Evolutionary conservation across 2,329 filamentous ascomycete genomes (phyloP), one percentile per base, ranked within the genome.

Genomic region (Sporothrix dimorphospora): DNA sequence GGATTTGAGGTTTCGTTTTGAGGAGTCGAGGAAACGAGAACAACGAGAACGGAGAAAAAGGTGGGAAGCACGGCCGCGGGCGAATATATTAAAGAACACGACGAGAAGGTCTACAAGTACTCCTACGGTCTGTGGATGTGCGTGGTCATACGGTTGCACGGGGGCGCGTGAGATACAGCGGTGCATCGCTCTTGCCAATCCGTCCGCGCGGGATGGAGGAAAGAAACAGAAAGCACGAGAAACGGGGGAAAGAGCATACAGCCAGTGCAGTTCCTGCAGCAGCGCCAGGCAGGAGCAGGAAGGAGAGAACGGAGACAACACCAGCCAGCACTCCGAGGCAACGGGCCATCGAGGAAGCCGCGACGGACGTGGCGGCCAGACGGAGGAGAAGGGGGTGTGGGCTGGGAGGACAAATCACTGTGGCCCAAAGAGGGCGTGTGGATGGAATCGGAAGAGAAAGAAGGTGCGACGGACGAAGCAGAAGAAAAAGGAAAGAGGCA

Each of bases 21-120:
- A 61, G 40, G 42, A 30, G 40, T 61, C 38, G 51, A 61, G 30
- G 30, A 61, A 24, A 34, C 27, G 27, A 47, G 21, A 14, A 59
- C 19, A 21, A 21, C 30, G 67, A 51, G n/a, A 53, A 63, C 21
- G 14, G 14, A 38, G 27, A 34, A 40, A 53, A 55, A 4, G 30
- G 66, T 42, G 51, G 67, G 67, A 70, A 59, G 51, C 68, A 70
- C 55, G 55, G 68, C 7, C 9, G 53, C 53, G 53, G 55, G 68
- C 24, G 9, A 30, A 40, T 70, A 70, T 70, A 70, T 70, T 30
- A 59, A 70, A 59, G 67, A 70, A 59, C 51, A 69, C 67, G 51
- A 49, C 51, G 27, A 59, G 68, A 70, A 70, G 40, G 68, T 38
- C 47, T 49, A 42, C 47, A 51, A 42, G 11, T n/a, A 27, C 40